Evolutionary conservation across 148 eudicot species (phyloP).

Genomic region (Mesembryanthemum crystallinum): DNA sequence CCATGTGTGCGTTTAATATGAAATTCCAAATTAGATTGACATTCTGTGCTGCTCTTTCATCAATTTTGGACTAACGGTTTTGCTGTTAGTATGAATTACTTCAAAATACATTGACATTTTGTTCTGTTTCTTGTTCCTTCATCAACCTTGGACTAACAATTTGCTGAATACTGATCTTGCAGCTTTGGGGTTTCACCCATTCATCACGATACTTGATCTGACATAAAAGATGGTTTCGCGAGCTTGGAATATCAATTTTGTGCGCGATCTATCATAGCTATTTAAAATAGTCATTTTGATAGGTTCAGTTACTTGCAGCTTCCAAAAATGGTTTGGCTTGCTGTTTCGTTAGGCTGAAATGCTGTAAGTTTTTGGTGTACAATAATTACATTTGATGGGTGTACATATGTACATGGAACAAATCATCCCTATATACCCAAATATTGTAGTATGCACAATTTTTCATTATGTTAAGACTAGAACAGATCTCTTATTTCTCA

Average conservation of each 20-base stretch:
- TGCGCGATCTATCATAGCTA: neutral
- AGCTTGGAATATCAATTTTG: neutral
- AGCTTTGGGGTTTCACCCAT: conserved; percentile 93
- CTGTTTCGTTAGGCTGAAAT: neutral
- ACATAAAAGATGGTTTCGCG: too few species aligned
- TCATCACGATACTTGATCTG: conserved; percentile 55
- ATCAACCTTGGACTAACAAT: too few species aligned
- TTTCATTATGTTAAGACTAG: too few species aligned
- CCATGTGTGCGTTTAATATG: too few species aligned
- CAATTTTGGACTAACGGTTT: too few species aligned
- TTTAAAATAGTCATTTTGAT: neutral
- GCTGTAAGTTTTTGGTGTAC: neutral
- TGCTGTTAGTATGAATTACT: too few species aligned
- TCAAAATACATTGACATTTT: too few species aligned
- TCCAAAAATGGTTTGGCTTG: neutral
- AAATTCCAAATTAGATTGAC: too few species aligned
- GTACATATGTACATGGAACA: conserved; percentile 21
- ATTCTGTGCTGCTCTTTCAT: too few species aligned
- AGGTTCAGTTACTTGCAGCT: conserved; percentile 17
- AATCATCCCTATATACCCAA: neutral
- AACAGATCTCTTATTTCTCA: too few species aligned
- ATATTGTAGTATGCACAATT: neutral
- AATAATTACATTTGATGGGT: conserved; percentile 6
- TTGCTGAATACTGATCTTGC: conserved; percentile 22
- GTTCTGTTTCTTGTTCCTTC: too few species aligned